A percentile compares a stretch with the other conserved stretches of the same genome.
These are phyloP conservation scores for Tilletiaria anomala DNA, from an alignment of 1,284 basidiomycete genomes.

Conservation along the genomic window DNA sequence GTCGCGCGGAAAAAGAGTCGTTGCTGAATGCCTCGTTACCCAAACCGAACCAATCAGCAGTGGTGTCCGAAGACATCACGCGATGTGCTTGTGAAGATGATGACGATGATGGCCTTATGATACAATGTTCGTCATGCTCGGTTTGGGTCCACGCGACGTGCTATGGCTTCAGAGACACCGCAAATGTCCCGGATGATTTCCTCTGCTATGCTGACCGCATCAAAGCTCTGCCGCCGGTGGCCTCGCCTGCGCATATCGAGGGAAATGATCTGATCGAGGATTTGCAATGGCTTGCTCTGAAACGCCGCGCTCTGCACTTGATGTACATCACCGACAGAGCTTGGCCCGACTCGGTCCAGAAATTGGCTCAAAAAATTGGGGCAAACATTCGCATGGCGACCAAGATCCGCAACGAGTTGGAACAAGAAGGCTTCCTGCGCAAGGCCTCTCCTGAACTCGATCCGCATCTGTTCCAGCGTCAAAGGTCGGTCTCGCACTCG, in stretches of 20 bases:
- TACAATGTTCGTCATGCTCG: background rate
- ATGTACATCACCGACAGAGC: constrained; percentile 2
- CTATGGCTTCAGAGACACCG: constrained; percentile 1
- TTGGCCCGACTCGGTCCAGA: background rate
- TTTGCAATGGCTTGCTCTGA: constrained; percentile 2
- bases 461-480: background rate
- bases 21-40: background rate
- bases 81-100: constrained; percentile 2
- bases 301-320: constrained; percentile 2
- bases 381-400: background rate
- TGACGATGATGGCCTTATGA: background rate
- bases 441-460: background rate
- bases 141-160: constrained; percentile 2
- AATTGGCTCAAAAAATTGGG: constrained; percentile 1
- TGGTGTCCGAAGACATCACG: background rate
- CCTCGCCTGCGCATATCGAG: background rate
- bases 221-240: background rate
- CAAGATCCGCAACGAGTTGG: constrained; percentile 1
- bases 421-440: constrained; percentile 2
- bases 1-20: background rate
- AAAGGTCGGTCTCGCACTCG: background rate
- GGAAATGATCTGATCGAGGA: constrained; percentile 1
- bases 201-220: constrained; percentile 5
- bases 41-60: background rate
- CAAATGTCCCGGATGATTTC: constrained; percentile 1